Conservation (phyloP, 345 rosid genomes). For the Rhodomyrtus tomentosa region DNA sequence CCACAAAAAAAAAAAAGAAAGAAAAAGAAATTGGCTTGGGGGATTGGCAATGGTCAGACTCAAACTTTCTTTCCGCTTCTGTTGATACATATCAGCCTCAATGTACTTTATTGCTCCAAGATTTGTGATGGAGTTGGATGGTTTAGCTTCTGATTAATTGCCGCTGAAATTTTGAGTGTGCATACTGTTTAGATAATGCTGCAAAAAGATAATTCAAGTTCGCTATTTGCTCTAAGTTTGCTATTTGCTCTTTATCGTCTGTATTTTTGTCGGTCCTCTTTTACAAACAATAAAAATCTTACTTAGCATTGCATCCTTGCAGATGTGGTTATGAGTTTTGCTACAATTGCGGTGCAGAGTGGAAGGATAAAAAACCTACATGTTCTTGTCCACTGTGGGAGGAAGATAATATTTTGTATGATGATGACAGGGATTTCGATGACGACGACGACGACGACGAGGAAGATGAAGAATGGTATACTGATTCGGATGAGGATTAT, state of each 20-base stretch:
- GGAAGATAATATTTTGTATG: constrained; percentile 20
- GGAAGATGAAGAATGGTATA: not conserved
- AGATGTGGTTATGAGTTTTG: constrained; percentile 61
- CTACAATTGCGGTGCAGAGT: constrained; percentile 56
- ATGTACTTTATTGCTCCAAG: not conserved
- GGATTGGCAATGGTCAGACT: not conserved
- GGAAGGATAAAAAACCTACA: constrained; percentile 41
- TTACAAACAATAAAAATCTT: not conserved
- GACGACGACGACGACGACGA: not conserved
- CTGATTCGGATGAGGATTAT: not conserved
- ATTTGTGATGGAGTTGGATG: not conserved
- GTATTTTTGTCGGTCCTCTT: not conserved
- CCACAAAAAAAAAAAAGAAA: too few species aligned
- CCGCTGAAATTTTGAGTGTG: not conserved
- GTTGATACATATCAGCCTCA: not conserved
- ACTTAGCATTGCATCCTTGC: not conserved
- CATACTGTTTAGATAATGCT: not conserved
- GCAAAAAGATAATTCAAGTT: not conserved
- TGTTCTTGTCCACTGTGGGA: constrained; percentile 57
- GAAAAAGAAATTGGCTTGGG: not conserved
- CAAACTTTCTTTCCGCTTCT: not conserved
- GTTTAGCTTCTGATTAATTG: not conserved
- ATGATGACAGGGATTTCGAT: constrained; percentile 1
- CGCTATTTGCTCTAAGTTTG: not conserved
- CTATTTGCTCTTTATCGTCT: not conserved